Evolutionary conservation across 805 yeast genomes (phyloP).

Genomic region (Starmerella potacharoeniae): DNA sequence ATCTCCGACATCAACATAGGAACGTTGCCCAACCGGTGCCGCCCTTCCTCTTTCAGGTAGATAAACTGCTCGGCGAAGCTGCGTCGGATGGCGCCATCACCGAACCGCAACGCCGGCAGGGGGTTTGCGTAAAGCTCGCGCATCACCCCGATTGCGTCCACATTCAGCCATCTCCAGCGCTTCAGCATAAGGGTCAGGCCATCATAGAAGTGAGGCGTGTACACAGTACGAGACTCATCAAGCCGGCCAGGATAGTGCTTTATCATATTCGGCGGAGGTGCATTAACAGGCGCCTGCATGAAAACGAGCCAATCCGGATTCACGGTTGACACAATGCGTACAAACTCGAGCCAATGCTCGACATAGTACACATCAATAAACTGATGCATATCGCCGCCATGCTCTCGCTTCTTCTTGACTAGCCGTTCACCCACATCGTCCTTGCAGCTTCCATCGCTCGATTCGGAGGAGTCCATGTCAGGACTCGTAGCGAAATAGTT

Average conservation of each 20-base stretch:
- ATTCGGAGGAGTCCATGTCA: neutral
- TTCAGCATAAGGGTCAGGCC: constrained; percentile 89
- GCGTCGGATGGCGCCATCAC: constrained; percentile 63
- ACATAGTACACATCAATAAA: constrained; percentile 51
- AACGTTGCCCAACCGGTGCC: constrained; percentile 47
- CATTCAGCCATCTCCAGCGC: constrained; percentile 74
- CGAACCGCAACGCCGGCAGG: constrained; percentile 55
- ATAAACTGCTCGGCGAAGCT: constrained; percentile 57
- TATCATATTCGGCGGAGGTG: constrained; percentile 56
- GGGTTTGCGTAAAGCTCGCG: constrained; percentile 68
- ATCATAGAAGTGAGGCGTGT: constrained; percentile 87
- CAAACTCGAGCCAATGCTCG: constrained; percentile 45
- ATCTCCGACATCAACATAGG: constrained; percentile 83
- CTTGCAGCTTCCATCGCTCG: neutral
- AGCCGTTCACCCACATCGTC: neutral
- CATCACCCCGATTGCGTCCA: constrained; percentile 80
- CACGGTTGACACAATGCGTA: constrained; percentile 37
- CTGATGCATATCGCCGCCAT: constrained; percentile 17
- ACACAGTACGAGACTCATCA: constrained; percentile 30
- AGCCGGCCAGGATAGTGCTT: constrained; percentile 46
- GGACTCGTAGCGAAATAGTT: constrained; percentile 37
- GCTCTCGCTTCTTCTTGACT: neutral
- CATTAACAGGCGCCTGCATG: constrained; percentile 72
- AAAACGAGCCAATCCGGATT: constrained; percentile 42
- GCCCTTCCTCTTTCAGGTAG: constrained; percentile 57